A percentile compares a stretch with the other conserved stretches of the same genome.
Conservation (phyloP, 164 flowering plant species). For the Litsea cubeba region DNA sequence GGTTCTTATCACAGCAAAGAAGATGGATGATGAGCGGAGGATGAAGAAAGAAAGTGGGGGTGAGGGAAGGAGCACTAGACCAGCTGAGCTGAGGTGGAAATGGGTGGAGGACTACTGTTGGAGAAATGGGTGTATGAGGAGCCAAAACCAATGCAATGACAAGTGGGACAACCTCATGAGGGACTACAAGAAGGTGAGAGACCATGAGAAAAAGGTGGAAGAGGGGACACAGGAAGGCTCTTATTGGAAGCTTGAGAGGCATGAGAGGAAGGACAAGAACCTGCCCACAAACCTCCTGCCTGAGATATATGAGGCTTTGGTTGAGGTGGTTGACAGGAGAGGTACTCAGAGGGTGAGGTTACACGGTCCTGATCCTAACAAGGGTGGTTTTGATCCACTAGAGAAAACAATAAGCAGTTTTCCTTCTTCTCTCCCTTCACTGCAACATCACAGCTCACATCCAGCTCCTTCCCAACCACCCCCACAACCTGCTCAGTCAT, state of each 20-base stretch:
- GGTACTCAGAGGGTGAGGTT: constrained; percentile 12
- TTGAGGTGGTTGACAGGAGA: constrained; percentile 63
- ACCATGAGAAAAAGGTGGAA: constrained; percentile 39
- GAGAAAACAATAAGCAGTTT: constrained; percentile 12
- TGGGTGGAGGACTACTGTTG: constrained; percentile 89
- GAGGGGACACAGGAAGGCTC: constrained; percentile 27
- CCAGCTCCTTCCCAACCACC: constrained; percentile 24
- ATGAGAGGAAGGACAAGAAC: constrained; percentile 57
- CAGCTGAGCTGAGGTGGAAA: constrained; percentile 78
- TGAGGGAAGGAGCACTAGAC: constrained; percentile 28
- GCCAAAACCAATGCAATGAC: constrained; percentile 89
- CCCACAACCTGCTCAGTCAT: constrained; percentile 21
- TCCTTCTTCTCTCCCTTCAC: constrained; percentile 13
- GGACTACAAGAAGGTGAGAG: constrained; percentile 83
- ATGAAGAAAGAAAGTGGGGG: constrained; percentile 32
- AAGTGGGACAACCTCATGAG: constrained; percentile 91
- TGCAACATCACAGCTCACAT: constrained; percentile 25
- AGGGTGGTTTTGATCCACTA: constrained; percentile 4
- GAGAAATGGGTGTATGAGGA: constrained; percentile 63
- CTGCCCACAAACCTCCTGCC: constrained; percentile 70
- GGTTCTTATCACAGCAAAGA: constrained; percentile 69
- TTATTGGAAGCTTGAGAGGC: constrained; percentile 73
- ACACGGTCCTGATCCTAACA: constrained; percentile 4
- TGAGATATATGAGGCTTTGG: constrained; percentile 60
- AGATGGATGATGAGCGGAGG: constrained; percentile 75